These are phyloP conservation scores for Rosa rugosa DNA, from an alignment of 306 rosid species.

Conservation along the genomic window DNA sequence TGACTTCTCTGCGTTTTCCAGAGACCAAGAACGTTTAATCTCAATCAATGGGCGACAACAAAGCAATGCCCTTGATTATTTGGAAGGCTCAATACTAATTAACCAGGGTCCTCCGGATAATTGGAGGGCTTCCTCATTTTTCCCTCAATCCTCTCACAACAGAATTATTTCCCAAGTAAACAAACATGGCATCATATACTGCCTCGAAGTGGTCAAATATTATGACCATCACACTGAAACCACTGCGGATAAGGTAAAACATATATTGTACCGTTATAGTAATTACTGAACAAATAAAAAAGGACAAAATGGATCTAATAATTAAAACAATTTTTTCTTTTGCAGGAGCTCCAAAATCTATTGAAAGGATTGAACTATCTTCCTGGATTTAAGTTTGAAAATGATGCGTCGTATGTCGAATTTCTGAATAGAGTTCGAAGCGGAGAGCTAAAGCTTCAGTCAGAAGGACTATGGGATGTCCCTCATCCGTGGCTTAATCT, in stretches of 20 bases:
- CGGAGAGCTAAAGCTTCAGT: constrained; percentile 72
- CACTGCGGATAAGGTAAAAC: constrained; percentile 49
- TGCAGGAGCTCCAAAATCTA: constrained; percentile 52
- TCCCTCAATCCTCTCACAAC: constrained; percentile 65
- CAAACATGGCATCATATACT: constrained; percentile 54
- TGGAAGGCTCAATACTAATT: constrained; percentile 73
- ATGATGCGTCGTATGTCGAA: constrained; percentile 56
- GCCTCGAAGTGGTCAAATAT: constrained; percentile 70
- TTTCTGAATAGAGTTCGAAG: constrained; percentile 73
- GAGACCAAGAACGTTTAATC: constrained; percentile 37
- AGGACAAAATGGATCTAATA: neutral
- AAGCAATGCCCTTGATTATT: constrained; percentile 53
- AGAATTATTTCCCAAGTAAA: constrained; percentile 53
- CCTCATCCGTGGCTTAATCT: constrained; percentile 95
- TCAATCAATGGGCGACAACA: constrained; percentile 45
- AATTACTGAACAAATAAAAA: too few relatives aligned
- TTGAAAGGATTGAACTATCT: constrained; percentile 52
- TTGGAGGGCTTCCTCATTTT: constrained; percentile 89
- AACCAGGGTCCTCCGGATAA: constrained; percentile 70
- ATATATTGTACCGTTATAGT: neutral
- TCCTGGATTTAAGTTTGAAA: constrained; percentile 64
- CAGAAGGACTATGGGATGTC: constrained; percentile 84
- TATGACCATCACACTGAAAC: constrained; percentile 49
- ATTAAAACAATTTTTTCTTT: neutral
- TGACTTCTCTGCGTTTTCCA: constrained; percentile 51